phyloP scores from a whole-genome alignment of 1,139 yeast species.

The Yamadazyma blattariae region DNA sequence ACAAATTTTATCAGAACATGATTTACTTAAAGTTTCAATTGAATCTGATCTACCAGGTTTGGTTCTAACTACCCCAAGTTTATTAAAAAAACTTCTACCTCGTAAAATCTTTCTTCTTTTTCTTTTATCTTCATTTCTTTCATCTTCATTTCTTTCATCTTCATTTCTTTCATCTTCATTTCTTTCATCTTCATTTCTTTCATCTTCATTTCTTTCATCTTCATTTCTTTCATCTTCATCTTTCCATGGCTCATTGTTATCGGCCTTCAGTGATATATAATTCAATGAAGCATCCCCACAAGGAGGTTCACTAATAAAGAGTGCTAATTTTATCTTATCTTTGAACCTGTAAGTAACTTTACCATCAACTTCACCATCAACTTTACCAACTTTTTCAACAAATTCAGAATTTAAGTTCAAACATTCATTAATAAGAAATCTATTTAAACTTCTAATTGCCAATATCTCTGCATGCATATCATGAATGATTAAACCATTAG shows the following conservation, averaged over 20 bases:
- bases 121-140: background rate
- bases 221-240: background rate
- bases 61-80: conserved; percentile 70
- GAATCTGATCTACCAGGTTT: conserved; percentile 91
- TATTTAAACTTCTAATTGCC: conserved; percentile 66
- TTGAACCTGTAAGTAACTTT: too few species aligned
- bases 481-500: conserved; percentile 65
- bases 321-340: conserved; percentile 40
- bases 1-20: conserved; percentile 84
- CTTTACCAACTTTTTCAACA: conserved; percentile 10
- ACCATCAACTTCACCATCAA: too few species aligned
- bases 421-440: conserved; percentile 19
- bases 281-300: conserved; percentile 88
- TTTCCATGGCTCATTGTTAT: conserved; percentile 16
- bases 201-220: too few species aligned
- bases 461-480: conserved; percentile 90
- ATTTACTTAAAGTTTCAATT: conserved; percentile 64
- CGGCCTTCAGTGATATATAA: conserved; percentile 13
- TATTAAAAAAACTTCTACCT: conserved; percentile 63
- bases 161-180: too few species aligned
- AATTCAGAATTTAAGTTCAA: background rate
- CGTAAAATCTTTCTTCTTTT: conserved; percentile 24
- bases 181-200: too few species aligned
- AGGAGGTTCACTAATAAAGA: conserved; percentile 79
- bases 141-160: too few species aligned